These are phyloP conservation scores for Lipomyces orientalis DNA, from an alignment of 805 yeast genomes.

Conservation along the genomic window DNA sequence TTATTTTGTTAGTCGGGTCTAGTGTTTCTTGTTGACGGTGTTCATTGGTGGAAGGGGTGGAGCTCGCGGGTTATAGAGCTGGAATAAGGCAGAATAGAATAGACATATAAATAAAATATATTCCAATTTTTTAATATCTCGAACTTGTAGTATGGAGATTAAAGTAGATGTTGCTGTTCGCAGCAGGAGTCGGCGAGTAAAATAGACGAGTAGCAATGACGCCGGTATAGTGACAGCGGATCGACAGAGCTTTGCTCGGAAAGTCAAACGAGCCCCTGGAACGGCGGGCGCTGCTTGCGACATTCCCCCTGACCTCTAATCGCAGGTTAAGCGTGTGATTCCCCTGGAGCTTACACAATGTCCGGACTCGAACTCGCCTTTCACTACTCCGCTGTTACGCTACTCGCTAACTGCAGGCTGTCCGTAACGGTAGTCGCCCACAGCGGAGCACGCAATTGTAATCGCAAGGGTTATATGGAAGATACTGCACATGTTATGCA, in stretches of 20 bases:
- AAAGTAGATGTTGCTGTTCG: not conserved
- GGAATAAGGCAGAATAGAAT: not conserved
- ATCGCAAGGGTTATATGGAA: too few relatives aligned
- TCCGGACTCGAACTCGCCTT: not conserved
- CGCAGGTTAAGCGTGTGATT: not conserved
- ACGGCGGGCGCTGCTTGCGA: not conserved
- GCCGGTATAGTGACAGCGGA: not conserved
- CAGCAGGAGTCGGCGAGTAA: not conserved
- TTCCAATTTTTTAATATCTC: not conserved
- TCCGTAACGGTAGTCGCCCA: not conserved
- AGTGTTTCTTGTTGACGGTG: not conserved
- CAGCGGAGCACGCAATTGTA: not conserved
- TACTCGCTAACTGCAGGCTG: not conserved
- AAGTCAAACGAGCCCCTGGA: constrained; percentile 12
- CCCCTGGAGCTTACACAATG: not conserved
- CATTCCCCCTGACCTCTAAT: constrained; percentile 1
- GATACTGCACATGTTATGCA: too few relatives aligned
- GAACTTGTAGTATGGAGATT: not conserved
- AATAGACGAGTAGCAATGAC: not conserved
- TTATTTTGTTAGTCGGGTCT: not conserved
- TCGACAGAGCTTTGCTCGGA: not conserved
- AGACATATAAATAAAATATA: not conserved
- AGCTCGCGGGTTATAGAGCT: not conserved
- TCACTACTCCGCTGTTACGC: not conserved
- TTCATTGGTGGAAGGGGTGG: not conserved